phyloP scores from a whole-genome alignment of 129 eudicot species.

The Ambrosia trifida region DNA sequence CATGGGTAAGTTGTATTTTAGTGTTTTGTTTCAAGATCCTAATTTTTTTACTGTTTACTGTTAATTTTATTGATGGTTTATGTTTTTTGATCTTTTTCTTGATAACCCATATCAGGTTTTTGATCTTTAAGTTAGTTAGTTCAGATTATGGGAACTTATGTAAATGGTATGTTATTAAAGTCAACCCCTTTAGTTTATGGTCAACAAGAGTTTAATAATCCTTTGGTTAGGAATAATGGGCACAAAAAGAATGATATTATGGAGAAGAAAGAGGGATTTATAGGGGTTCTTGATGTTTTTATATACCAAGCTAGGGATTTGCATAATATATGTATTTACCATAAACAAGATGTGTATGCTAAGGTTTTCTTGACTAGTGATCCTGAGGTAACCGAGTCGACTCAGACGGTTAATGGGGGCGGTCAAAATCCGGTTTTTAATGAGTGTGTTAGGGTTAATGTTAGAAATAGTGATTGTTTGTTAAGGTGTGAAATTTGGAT shows the following conservation, averaged over 20 bases:
- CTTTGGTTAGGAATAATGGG: neutral
- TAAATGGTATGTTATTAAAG: constrained; percentile 26
- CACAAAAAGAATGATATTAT: constrained; percentile 8
- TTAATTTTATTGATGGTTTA: neutral
- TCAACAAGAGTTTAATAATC: constrained; percentile 19
- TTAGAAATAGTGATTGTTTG: constrained; percentile 35
- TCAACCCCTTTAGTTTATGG: constrained; percentile 31
- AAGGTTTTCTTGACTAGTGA: constrained; percentile 49
- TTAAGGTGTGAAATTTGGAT: constrained; percentile 54
- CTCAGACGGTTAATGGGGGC: constrained; percentile 43
- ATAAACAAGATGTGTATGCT: constrained; percentile 56
- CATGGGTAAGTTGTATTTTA: constrained; percentile 21
- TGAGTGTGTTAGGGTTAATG: constrained; percentile 39
- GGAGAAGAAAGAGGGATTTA: constrained; percentile 26
- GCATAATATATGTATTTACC: constrained; percentile 50
- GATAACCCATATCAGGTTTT: constrained; percentile 14
- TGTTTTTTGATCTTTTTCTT: constrained; percentile 1
- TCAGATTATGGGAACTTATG: constrained; percentile 10
- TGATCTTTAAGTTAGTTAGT: constrained; percentile 4
- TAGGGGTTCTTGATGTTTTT: constrained; percentile 49
- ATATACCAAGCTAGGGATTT: constrained; percentile 52
- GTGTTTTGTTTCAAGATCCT: neutral
- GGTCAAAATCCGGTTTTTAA: constrained; percentile 53
- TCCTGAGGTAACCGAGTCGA: constrained; percentile 36
- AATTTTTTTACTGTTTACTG: neutral